Base-by-base conservation (phyloP, 768 basidiomycete genomes). In the Tulasnella sp. region DNA sequence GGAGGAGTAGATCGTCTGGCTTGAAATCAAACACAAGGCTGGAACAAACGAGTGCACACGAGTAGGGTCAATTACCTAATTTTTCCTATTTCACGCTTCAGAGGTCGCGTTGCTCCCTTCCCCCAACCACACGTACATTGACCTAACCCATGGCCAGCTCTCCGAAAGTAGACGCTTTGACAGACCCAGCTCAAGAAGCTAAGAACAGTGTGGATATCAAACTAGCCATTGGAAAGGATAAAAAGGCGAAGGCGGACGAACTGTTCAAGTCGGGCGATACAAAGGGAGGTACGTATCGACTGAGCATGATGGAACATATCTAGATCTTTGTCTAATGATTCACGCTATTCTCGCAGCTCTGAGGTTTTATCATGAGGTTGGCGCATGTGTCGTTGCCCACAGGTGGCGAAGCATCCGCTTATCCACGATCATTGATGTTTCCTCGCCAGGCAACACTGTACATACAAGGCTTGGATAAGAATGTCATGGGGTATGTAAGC, bases 391-490 rank as follows among this genome's bases (percentile, higher is more conserved):
- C 34, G 15, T 36, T 21, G 6, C 17, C 6, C 6, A 48, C 23
- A 9, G 34, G n/a, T 27, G 45, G 29, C 45, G 8, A 12, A 17
- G 34, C 4, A 9, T 21, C 25, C 27, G 19, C 14, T 54, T 52
- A 19, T 46, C 34, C 52, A 43, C 57, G 55, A 43, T 63, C 29
- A 55, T 64, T 43, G 61, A 59, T 53, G 19, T 53, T 17, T 42
- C 11, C 52, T 23, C 39, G 6, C 4, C 35, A 85, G 86, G 71
- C 86, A 21, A 69, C 87, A 50, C 72, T 87, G 74, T 87, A 81
- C 63, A 73, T 88, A 12, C 71, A 78, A 40, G 87, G 87, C 19
- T 68, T 90, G 46, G 82, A 87, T 74, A 89, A 84, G 86, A 85
- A 64, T 59, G 80, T 32, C 2, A 25, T 61, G 25, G 25, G 41